These are phyloP conservation scores for Exophiala xenobiotica DNA, from an alignment of 2,329 filamentous ascomycete genomes.

Conservation along the genomic window DNA sequence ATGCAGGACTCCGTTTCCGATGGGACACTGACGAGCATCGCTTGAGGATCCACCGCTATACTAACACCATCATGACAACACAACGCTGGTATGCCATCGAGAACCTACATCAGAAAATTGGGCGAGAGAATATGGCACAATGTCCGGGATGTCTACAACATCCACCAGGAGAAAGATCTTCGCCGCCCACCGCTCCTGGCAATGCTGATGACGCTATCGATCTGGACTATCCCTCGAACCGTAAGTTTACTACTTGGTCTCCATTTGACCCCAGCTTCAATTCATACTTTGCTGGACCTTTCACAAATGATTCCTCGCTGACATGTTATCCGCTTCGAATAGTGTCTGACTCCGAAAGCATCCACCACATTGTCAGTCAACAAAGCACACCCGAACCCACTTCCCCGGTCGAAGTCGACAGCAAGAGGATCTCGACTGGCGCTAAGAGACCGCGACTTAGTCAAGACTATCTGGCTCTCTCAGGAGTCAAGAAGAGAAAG, in stretches of 20 bases:
- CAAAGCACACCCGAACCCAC: neutral
- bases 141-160: conserved; percentile 15
- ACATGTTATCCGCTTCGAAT: too few species aligned
- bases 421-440: too few species aligned
- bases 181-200: neutral
- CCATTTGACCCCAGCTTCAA: neutral
- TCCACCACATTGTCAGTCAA: conserved; percentile 1
- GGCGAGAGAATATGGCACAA: neutral
- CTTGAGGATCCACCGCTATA: conserved; percentile 4
- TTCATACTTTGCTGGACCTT: too few species aligned
- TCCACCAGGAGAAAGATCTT: neutral
- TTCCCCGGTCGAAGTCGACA: neutral
- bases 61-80: conserved; percentile 11
- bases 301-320: too few species aligned
- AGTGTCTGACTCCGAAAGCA: conserved; percentile 15
- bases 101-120: conserved; percentile 5
- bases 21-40: conserved; percentile 14
- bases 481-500: conserved; percentile 9
- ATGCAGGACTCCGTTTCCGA: conserved; percentile 10
- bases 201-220: neutral
- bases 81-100: conserved; percentile 17
- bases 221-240: neutral
- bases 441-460: conserved; percentile 6
- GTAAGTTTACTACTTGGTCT: conserved; percentile 3
- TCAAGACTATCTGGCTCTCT: neutral